A percentile compares a stretch with the other conserved stretches of the same genome.
phyloP scores from a whole-genome alignment of 2,329 filamentous ascomycete genomes.

The Rutstroemia sp. region DNA sequence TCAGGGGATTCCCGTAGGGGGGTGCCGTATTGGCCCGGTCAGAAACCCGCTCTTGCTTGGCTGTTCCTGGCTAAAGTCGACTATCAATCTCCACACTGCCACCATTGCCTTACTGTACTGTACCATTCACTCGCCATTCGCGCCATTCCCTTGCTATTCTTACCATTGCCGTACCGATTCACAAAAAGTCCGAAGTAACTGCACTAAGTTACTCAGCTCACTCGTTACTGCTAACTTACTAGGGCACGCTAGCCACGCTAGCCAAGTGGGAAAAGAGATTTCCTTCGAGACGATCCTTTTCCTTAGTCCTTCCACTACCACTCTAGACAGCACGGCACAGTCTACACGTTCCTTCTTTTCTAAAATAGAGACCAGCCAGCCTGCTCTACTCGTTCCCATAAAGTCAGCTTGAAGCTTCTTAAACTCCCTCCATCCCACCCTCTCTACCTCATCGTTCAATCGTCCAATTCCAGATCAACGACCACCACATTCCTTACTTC shows the following conservation, averaged over 20 bases:
- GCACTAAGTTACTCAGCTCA: not conserved
- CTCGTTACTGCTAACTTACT: not conserved
- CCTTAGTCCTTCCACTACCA: too few relatives aligned
- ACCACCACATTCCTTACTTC: constrained; percentile 3
- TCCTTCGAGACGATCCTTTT: constrained; percentile 1
- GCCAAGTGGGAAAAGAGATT: not conserved
- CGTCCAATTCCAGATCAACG: not conserved
- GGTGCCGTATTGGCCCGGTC: too few relatives aligned
- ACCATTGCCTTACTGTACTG: too few relatives aligned
- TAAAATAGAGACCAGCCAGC: constrained; percentile 2
- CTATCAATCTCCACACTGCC: too few relatives aligned
- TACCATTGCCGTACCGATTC: too few relatives aligned
- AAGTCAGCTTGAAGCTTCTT: constrained; percentile 6
- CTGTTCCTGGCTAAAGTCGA: too few relatives aligned
- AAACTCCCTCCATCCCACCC: not conserved
- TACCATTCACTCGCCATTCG: too few relatives aligned
- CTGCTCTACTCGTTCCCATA: not conserved
- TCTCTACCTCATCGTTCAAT: not conserved
- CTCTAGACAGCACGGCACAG: not conserved
- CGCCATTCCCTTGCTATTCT: too few relatives aligned
- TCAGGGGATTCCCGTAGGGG: too few relatives aligned
- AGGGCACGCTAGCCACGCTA: too few relatives aligned
- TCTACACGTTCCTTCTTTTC: constrained; percentile 1
- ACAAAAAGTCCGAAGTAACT: too few relatives aligned
- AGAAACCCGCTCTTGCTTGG: too few relatives aligned